Evolutionary conservation across 257 asterid species (phyloP), one percentile per base, ranked within the genome.

Genomic region (Nicotiana attenuata): DNA sequence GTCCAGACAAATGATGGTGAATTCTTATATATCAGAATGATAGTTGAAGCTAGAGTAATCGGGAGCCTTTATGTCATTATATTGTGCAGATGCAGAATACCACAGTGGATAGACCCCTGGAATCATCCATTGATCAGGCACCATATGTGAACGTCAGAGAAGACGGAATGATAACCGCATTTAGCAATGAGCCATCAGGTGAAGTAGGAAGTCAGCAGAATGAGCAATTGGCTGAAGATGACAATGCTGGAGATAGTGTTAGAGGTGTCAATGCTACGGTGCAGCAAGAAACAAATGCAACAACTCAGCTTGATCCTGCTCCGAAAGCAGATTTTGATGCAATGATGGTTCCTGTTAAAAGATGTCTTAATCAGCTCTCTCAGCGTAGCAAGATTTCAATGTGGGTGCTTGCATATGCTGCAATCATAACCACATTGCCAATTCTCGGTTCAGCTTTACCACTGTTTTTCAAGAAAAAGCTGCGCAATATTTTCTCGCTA

Each of bases 371-470:
- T 86, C 92, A 92, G 85, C 85, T 93, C 10, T 83, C 94, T 2
- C 81, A 87, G 22, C 87, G 60, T 13, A 89, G 89, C 64, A 82
- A 85, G 66, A 89, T 76, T 61, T 89, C 96, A 24, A 16, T 91
- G 19, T 93, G 97, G 96, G 89, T 93, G 83, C 95, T 95, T 65
- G 91, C 94, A 26, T 92, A 92, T 82, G 82, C 92, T 28, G 96
- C 97, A 28, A 57, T 94, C 81, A n/a, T 89, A 19, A 91, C 93
- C 65, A 90, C 92, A 66, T 92, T 97, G 95, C 98, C 98, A 7
- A 75, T 93, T 52, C 80, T 91, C 81, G 97, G 97, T 35, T 86
- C 94, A 47, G 90, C 87, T 63, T 83, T 90, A 52, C 68, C 86
- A 9, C 66, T 85, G 35, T 88, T 92, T 86, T 81, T 89, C 79